These are phyloP conservation scores for Peronospora belbahrii DNA, from an alignment of 352 stramenopile species.

Conservation along the genomic window DNA sequence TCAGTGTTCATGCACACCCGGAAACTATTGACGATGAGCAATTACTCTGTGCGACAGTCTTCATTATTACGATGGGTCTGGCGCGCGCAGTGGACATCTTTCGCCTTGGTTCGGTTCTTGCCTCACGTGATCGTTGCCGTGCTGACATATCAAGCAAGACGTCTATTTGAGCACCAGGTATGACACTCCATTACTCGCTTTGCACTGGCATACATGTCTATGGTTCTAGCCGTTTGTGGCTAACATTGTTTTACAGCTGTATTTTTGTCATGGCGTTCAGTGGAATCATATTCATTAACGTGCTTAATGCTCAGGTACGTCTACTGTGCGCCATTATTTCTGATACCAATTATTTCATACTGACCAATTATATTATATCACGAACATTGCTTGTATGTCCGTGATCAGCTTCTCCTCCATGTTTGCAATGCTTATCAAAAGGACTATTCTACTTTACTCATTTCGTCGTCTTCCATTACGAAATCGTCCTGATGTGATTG, in stretches of 20 bases:
- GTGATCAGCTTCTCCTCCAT: conserved; percentile 49
- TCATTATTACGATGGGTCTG: conserved; percentile 36
- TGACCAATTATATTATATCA: no score
- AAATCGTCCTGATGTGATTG: conserved; percentile 4
- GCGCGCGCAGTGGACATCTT: conserved; percentile 49
- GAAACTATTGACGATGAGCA: conserved; percentile 68
- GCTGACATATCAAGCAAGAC: conserved; percentile 36
- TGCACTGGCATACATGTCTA: not conserved
- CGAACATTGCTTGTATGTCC: not conserved
- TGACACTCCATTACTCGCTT: not conserved
- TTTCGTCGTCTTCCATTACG: not conserved
- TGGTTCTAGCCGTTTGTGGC: not conserved
- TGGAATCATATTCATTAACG: conserved; percentile 69
- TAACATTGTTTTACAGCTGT: conserved; percentile 18
- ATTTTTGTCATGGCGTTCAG: conserved; percentile 71
- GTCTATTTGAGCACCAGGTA: conserved; percentile 43
- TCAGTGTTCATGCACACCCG: conserved; percentile 69
- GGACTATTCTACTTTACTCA: conserved; percentile 21
- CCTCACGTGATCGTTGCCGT: conserved; percentile 38
- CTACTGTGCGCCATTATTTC: not conserved
- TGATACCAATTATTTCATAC: no score
- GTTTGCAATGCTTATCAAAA: conserved; percentile 49
- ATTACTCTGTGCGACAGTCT: conserved; percentile 29
- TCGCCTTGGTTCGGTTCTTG: conserved; percentile 34
- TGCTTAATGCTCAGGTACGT: conserved; percentile 51